A percentile compares a stretch with the other conserved stretches of the same genome.
These are phyloP conservation scores for Ogataea chonburiensis DNA, from an alignment of 805 yeast genomes.

Conservation along the genomic window DNA sequence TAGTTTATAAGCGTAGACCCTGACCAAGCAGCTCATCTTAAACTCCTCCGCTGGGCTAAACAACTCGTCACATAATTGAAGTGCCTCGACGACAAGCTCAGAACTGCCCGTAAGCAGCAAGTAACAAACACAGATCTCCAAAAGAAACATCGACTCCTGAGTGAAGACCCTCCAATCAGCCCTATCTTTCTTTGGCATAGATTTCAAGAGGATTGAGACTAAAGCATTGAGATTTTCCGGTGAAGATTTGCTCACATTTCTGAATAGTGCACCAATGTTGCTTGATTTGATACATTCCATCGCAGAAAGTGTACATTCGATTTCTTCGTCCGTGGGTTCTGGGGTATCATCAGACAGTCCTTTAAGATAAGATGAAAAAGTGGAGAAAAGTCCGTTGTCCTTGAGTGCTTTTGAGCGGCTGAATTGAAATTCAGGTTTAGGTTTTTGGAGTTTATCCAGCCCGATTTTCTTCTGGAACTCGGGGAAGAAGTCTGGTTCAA, in stretches of 20 bases:
- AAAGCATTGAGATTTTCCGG: slow-evolving; percentile 35
- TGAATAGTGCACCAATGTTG: slow-evolving; percentile 54
- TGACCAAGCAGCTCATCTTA: slow-evolving; percentile 32
- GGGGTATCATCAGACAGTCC: slow-evolving; percentile 82
- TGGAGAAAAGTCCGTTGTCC: slow-evolving; percentile 78
- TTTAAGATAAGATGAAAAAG: slow-evolving; percentile 88
- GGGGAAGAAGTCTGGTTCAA: slow-evolving; percentile 61
- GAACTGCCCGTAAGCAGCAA: slow-evolving; percentile 30
- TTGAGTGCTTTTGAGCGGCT: slow-evolving; percentile 62
- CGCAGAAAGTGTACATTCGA: slow-evolving; percentile 80
- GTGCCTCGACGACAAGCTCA: slow-evolving; percentile 22
- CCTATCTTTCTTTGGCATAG: slow-evolving; percentile 35
- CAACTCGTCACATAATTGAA: slow-evolving; percentile 25
- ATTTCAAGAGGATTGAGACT: slow-evolving; percentile 35
- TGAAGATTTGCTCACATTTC: slow-evolving; percentile 42
- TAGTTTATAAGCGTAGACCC: slow-evolving; percentile 53
- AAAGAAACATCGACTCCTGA: slow-evolving; percentile 31
- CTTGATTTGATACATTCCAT: slow-evolving; percentile 80
- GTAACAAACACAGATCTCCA: slow-evolving; percentile 35
- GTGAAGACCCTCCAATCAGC: slow-evolving; percentile 27
- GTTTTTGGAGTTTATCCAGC: slow-evolving; percentile 54
- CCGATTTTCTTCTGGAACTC: slow-evolving; percentile 60
- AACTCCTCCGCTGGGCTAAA: slow-evolving; percentile 27
- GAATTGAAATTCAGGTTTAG: slow-evolving; percentile 65
- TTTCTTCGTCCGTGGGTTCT: slow-evolving; percentile 92